These are phyloP conservation scores for Penicillium sumatraense DNA, from an alignment of 2,329 filamentous ascomycete genomes.

Conservation along the genomic window DNA sequence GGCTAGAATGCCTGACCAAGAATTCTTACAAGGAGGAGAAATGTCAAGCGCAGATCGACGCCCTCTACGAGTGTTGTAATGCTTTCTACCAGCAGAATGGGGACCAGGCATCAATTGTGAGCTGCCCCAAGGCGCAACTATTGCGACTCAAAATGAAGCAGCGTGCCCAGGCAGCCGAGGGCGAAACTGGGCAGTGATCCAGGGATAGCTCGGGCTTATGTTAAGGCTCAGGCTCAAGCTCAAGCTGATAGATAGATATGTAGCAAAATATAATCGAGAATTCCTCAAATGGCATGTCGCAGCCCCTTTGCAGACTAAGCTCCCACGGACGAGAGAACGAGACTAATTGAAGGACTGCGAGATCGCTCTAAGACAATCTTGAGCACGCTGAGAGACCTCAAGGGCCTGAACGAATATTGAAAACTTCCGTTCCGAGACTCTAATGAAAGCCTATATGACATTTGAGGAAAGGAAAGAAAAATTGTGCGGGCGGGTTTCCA, in stretches of 20 bases:
- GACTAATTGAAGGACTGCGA: conserved; percentile 76
- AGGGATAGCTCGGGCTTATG: not conserved
- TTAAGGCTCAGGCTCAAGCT: not conserved
- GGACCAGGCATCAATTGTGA: conserved; percentile 74
- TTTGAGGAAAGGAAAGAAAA: conserved; percentile 57
- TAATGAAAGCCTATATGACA: conserved; percentile 86
- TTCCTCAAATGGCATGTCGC: conserved; percentile 42
- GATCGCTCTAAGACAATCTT: conserved; percentile 88
- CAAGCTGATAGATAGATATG: conserved; percentile 1
- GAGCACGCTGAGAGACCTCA: conserved; percentile 90
- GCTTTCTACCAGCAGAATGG: conserved; percentile 82
- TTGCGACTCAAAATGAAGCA: conserved; percentile 87
- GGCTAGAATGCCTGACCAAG: conserved; percentile 77
- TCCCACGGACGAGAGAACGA: conserved; percentile 59
- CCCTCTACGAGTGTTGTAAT: conserved; percentile 91
- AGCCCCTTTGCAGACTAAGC: conserved; percentile 56
- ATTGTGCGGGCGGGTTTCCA: conserved; percentile 40
- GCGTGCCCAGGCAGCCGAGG: conserved; percentile 50
- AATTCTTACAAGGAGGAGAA: conserved; percentile 85
- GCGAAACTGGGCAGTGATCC: conserved; percentile 18
- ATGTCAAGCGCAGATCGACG: conserved; percentile 77
- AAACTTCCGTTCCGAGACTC: conserved; percentile 93
- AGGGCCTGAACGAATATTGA: conserved; percentile 94
- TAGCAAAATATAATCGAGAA: conserved; percentile 5
- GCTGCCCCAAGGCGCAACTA: conserved; percentile 82